Evolutionary conservation across 2,329 filamentous ascomycete genomes (phyloP), one percentile per base, ranked within the genome.

Genomic region (Ophiostoma himal-ulmi): DNA sequence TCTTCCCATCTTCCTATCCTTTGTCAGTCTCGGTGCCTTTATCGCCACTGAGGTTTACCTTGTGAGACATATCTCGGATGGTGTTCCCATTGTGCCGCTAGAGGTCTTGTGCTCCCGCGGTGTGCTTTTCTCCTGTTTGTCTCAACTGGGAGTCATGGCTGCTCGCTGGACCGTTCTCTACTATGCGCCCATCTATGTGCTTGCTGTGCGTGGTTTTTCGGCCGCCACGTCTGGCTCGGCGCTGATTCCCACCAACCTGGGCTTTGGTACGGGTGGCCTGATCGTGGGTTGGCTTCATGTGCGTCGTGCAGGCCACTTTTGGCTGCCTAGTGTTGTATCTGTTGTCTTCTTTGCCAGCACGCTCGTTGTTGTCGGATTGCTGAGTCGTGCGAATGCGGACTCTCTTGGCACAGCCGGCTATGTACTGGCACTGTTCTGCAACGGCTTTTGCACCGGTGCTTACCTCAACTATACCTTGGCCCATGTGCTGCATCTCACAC

Each of bases 381-480:
- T 70, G 22, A 75, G 71, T 71, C 1, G 86, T 85, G 7, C 83
- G 91, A 54, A 71, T 13, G 66, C 66, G 3, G 60, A 30, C 20
- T 7, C 34, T 3, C 85, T 87, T 0, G 71, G 80, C 6, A 76
- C 88, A 1, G 86, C 86, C 20, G 87, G 77, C 8, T 91, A 91
- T 74, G 78, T 93, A 7, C 72, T 83, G 5, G 79, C 86, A 20
- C 84, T 92, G 1, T 89, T 93, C 75, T 66, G 85, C 65, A 93
- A 94, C 76, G 93, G 92, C 0, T 81, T 93, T 62, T 85, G 85
- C 73, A 91, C 89, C 0, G 92, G 92, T 14, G 88, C 90, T 0
- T 83, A 86, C 6, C 81, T 94, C 71, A 95, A 94, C 78, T 96
- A 96, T 79, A 91, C 90, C 0, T 84, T 96, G 2, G 91, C 92